Base-by-base conservation (phyloP, 345 rosid genomes). In the Atalantia buxifolia region DNA sequence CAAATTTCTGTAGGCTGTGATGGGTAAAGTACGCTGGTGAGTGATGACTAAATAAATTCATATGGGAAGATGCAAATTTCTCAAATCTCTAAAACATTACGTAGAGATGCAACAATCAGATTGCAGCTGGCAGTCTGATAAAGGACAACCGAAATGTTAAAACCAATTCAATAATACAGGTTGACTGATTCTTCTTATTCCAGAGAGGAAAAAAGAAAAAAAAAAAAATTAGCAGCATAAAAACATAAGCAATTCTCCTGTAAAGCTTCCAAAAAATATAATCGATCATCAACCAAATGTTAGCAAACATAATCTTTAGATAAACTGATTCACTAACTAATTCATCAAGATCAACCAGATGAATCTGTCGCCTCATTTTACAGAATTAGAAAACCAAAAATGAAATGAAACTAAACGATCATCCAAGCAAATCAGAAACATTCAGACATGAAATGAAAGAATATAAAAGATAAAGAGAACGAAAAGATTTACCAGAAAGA, bases 401-500 rank as follows among this genome's bases (percentile, higher is more conserved):
- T 8, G 42, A 19, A 33, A 30, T 55, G n/a, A 31, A 53, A 45
- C 55, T 56, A 36, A 68, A 68, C 8, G 1, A 65, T 21, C 16
- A 71, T 8, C 7, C n/a, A 72, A n/a, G 25, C 5, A 33, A 42
- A 69, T 63, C 69, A 63, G 14, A 50, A 71, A 19, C 35, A 28
- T 9, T 27, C 27, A 53, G 42, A 33, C 63, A 33, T 56, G 30
- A 13, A 70, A 48, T 70, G 12, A 33, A 72, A 72, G 64, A 72
- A 71, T 2, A 31, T 66, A 33, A 31, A 55, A 55, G 27, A 9
- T 63, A 70, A 70, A 18, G 14, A 35, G 1, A 56, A 31, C 0
- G 35, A 33, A 33, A 66, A 33, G 19, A 40, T 45, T 69, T 87
- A 95, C 98, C 98, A 90, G 92, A 93, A 92, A 85, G 98, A 87